These are phyloP conservation scores for Collybiopsis luxurians DNA, from an alignment of 768 basidiomycete species.

Conservation along the genomic window DNA sequence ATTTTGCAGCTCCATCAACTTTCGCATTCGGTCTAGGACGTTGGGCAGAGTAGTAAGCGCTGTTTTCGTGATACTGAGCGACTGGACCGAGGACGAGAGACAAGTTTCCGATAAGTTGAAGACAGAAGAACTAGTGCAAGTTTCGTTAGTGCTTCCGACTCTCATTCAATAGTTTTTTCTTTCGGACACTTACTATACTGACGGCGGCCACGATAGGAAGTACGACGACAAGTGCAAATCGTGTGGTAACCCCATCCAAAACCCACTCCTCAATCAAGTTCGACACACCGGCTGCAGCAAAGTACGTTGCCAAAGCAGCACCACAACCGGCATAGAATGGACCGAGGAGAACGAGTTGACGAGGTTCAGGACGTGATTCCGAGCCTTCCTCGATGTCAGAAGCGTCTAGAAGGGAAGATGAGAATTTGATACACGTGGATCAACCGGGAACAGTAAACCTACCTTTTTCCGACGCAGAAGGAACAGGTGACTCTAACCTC, in stretches of 20 bases:
- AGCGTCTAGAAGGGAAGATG: neutral
- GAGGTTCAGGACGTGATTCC: neutral
- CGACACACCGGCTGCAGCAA: slow-evolving; percentile 56
- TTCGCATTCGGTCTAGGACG: neutral
- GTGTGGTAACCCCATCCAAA: slow-evolving; percentile 56
- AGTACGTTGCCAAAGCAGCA: slow-evolving; percentile 59
- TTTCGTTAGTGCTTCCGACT: neutral
- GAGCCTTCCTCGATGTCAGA: neutral
- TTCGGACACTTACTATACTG: slow-evolving; percentile 54
- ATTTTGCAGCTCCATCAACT: neutral
- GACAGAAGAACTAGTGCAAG: slow-evolving; percentile 63
- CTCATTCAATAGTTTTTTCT: neutral
- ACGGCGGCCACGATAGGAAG: slow-evolving; percentile 75
- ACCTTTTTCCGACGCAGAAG: neutral
- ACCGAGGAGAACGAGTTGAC: slow-evolving; percentile 57
- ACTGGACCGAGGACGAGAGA: slow-evolving; percentile 64
- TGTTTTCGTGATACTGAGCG: slow-evolving; percentile 81
- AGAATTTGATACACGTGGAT: neutral
- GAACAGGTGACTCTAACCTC: neutral
- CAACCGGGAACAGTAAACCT: neutral
- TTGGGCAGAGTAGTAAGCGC: slow-evolving; percentile 22
- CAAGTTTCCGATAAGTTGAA: slow-evolving; percentile 67
- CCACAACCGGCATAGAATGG: slow-evolving; percentile 72
- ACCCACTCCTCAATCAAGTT: slow-evolving; percentile 66
- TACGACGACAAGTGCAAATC: slow-evolving; percentile 66